phyloP scores from a whole-genome alignment of 768 basidiomycete species.

The Trametes elegans region DNA sequence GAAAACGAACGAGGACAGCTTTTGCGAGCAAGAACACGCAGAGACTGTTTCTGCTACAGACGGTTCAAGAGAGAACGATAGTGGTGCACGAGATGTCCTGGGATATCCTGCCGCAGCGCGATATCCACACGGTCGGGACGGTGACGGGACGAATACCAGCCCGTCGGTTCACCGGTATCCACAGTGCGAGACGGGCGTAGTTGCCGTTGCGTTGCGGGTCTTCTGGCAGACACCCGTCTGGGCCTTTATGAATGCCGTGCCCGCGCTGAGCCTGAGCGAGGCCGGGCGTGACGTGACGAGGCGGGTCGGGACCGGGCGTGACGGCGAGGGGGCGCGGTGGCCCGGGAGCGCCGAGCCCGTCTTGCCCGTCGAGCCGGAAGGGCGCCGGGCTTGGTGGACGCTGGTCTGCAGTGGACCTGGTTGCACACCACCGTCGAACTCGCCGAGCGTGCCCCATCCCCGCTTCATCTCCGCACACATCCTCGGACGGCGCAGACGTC shows the following conservation, averaged over 20 bases:
- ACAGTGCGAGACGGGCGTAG: constrained; percentile 16
- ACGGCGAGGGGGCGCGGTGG: neutral
- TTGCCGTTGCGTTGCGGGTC: neutral
- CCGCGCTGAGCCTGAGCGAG: too few species aligned
- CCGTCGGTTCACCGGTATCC: constrained; percentile 13
- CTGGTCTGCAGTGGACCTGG: too few species aligned
- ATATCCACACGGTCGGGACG: constrained; percentile 1
- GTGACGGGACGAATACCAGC: constrained; percentile 12
- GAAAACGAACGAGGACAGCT: neutral
- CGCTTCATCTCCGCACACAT: neutral
- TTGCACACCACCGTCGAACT: neutral
- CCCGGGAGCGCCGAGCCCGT: too few species aligned
- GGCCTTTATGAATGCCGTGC: too few species aligned
- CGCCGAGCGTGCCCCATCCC: neutral
- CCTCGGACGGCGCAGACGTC: neutral
- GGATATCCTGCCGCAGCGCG: neutral
- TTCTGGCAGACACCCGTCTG: neutral
- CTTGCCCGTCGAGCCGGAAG: too few species aligned
- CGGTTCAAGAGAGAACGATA: neutral
- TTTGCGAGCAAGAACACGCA: neutral
- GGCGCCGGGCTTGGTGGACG: too few species aligned
- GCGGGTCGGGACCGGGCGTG: constrained; percentile 2
- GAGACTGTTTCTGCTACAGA: neutral
- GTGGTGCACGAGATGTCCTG: neutral
- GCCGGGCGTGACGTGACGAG: constrained; percentile 12